A percentile compares a stretch with the other conserved stretches of the same genome.
These are phyloP conservation scores for Elaeis guineensis DNA, from an alignment of 176 grass and related monocot genomes.

Conservation along the genomic window DNA sequence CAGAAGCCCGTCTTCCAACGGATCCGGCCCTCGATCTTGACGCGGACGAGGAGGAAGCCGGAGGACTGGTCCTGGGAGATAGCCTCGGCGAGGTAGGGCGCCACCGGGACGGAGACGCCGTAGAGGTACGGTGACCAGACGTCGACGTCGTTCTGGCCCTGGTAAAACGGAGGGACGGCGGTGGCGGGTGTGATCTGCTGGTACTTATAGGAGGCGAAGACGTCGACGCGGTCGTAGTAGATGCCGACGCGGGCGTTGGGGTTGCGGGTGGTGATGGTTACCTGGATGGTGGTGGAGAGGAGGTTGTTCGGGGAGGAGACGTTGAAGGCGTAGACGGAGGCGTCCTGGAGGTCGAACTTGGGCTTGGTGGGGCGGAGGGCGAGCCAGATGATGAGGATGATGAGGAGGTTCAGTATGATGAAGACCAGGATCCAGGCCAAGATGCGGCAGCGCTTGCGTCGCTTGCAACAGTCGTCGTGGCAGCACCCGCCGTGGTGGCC, in stretches of 20 bases:
- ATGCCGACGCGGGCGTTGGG: too few species aligned
- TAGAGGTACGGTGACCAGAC: too few species aligned
- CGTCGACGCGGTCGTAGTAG: too few species aligned
- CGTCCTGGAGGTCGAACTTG: constrained; percentile 63
- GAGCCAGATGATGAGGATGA: constrained; percentile 63
- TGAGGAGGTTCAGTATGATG: constrained; percentile 35
- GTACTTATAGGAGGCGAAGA: too few species aligned
- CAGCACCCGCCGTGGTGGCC: background rate
- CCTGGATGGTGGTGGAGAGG: constrained; percentile 43
- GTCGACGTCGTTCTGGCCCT: too few species aligned
- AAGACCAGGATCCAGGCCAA: constrained; percentile 53
- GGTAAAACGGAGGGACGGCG: too few species aligned
- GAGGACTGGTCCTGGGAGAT: too few species aligned
- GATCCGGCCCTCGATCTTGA: constrained; percentile 30
- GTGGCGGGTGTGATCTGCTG: too few species aligned
- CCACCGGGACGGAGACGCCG: too few species aligned
- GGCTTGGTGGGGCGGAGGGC: constrained; percentile 63
- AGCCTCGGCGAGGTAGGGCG: too few species aligned
- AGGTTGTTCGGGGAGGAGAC: constrained; percentile 14
- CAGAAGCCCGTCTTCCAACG: constrained; percentile 79
- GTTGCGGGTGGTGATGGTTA: constrained; percentile 66
- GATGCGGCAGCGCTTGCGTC: constrained; percentile 21
- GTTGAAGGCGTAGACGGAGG: constrained; percentile 43
- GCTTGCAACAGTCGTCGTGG: too few species aligned
- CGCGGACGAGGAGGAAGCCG: too few species aligned